These are phyloP conservation scores for Cyphellophora attinorum DNA, from an alignment of 2,329 filamentous ascomycete species.

Conservation along the genomic window DNA sequence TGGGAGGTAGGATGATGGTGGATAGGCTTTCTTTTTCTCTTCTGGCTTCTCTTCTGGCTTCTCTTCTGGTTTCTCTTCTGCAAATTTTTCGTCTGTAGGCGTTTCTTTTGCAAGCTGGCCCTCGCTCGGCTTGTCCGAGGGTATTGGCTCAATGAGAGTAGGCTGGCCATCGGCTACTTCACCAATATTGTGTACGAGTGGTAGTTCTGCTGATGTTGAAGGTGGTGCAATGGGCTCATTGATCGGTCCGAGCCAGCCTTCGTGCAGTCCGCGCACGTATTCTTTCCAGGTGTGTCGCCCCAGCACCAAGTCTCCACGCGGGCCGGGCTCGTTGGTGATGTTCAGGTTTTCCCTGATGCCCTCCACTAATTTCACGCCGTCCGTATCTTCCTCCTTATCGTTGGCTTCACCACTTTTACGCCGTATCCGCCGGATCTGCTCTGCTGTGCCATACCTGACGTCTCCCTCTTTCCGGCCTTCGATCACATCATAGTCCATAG, in stretches of 20 bases:
- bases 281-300: slow-evolving; percentile 96
- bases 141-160: slow-evolving; percentile 10
- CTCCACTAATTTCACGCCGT: slow-evolving; percentile 41
- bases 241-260: slow-evolving; percentile 88
- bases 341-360: slow-evolving; percentile 55
- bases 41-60: slow-evolving; percentile 38
- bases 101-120: slow-evolving; percentile 18
- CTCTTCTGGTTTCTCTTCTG: slow-evolving; percentile 31
- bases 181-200: slow-evolving; percentile 20
- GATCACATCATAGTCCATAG: slow-evolving; percentile 91
- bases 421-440: slow-evolving; percentile 64
- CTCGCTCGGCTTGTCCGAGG: slow-evolving; percentile 26
- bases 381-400: slow-evolving; percentile 30
- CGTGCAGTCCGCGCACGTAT: slow-evolving; percentile 84
- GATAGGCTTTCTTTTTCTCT: slow-evolving; percentile 42
- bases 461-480: slow-evolving; percentile 92
- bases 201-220: slow-evolving; percentile 17
- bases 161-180: slow-evolving; percentile 20
- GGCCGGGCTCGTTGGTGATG: slow-evolving; percentile 61
- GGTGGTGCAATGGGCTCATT: slow-evolving; percentile 28
- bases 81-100: slow-evolving; percentile 24
- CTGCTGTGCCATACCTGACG: slow-evolving; percentile 74
- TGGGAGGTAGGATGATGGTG: slow-evolving; percentile 65
- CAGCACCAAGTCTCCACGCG: slow-evolving; percentile 76
- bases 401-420: slow-evolving; percentile 50